These are phyloP conservation scores for Chaetomiaceae sp. DNA, from an alignment of 2,329 filamentous ascomycete species.

Conservation along the genomic window DNA sequence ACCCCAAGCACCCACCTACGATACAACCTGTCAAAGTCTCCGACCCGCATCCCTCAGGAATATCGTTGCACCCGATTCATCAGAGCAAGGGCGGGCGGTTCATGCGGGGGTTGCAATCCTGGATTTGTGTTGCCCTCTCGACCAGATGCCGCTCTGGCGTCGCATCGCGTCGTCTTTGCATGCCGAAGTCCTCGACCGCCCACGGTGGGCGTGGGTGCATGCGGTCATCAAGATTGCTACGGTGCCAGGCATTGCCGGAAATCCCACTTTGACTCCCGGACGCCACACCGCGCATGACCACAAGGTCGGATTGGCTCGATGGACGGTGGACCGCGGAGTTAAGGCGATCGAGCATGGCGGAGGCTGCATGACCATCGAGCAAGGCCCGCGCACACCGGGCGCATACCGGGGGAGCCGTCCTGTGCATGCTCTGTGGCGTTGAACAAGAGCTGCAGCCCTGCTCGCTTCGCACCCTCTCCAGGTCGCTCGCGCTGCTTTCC, in stretches of 20 bases:
- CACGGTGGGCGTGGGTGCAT: conserved; percentile 4
- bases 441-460: too few relatives aligned
- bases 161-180: conserved; percentile 3
- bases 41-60: conserved; percentile 19
- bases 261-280: background rate
- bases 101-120: conserved; percentile 10
- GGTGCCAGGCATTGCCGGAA: background rate
- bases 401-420: too few relatives aligned
- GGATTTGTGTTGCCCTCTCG: conserved; percentile 5
- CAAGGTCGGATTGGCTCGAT: background rate
- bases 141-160: conserved; percentile 10
- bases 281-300: background rate
- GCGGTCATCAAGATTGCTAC: background rate
- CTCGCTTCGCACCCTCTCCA: background rate
- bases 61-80: conserved; percentile 9
- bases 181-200: too few relatives aligned
- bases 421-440: conserved; percentile 12
- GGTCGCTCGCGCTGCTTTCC: background rate
- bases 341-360: conserved; percentile 1
- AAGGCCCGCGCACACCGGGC: too few relatives aligned
- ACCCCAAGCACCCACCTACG: conserved; percentile 9
- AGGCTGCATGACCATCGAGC: conserved; percentile 5
- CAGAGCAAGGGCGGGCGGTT: background rate
- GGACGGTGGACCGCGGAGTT: conserved; percentile 4
- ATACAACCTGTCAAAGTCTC: conserved; percentile 21